Percentiles rank a stretch among this genome's conserved stretches.
Conservation (phyloP, 164 flowering plant species). For the Piper longum region DNA sequence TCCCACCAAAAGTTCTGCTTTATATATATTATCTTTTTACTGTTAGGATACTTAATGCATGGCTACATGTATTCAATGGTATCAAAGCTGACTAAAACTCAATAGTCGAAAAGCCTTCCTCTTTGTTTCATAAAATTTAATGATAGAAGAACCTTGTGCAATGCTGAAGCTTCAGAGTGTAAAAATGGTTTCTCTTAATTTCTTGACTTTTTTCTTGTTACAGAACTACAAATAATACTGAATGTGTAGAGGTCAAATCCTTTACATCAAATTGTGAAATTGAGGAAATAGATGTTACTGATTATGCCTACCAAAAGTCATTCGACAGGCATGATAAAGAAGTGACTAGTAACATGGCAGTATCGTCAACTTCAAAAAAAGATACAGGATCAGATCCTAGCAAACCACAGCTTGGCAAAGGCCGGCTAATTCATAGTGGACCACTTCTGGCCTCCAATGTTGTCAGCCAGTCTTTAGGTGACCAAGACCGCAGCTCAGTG, state of each 20-base stretch:
- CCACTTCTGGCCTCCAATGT: conserved; percentile 57
- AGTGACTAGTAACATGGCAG: conserved; percentile 27
- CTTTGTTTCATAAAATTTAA: background rate
- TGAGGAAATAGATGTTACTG: conserved; percentile 18
- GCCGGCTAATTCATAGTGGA: conserved; percentile 69
- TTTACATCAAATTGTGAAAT: conserved; percentile 18
- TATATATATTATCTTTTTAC: no score
- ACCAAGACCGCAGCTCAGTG: conserved; percentile 38
- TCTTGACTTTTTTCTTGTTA: background rate
- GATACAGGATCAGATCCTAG: conserved; percentile 25
- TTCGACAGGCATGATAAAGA: conserved; percentile 21
- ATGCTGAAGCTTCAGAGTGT: background rate
- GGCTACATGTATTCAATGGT: background rate
- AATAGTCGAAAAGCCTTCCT: background rate
- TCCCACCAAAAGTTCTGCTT: no score
- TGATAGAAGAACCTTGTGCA: conserved; percentile 23
- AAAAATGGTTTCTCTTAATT: background rate
- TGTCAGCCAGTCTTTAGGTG: conserved; percentile 44
- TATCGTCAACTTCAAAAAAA: conserved; percentile 26
- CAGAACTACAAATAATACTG: conserved; percentile 4
- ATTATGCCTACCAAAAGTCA: conserved; percentile 19
- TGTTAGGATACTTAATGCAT: no score
- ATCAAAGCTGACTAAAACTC: background rate
- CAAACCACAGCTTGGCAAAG: conserved; percentile 28
- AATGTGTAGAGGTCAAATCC: conserved; percentile 17